Percentiles rank a stretch among this genome's conserved stretches.
Conservation (phyloP, 495 filamentous ascomycete species). For the Annulohypoxylon stygium region DNA sequence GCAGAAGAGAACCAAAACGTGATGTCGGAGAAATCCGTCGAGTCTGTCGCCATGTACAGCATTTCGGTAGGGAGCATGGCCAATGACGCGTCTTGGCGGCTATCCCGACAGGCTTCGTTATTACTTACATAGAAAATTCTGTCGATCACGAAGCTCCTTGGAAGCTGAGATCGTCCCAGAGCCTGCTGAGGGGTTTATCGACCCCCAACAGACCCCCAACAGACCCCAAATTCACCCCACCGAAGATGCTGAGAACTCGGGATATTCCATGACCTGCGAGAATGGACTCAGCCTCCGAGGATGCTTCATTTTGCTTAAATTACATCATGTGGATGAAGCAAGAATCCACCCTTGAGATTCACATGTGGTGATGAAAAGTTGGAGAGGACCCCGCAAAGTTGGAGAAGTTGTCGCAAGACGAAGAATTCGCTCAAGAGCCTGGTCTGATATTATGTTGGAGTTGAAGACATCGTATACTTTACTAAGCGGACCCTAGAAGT, state of each 20-base stretch:
- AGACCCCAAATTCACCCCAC: slow-evolving; percentile 10
- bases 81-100: slow-evolving; percentile 2
- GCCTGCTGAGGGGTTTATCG: slow-evolving; percentile 5
- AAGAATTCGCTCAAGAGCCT: background rate
- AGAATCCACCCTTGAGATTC: background rate
- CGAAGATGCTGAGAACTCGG: background rate
- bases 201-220: background rate
- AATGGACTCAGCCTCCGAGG: background rate
- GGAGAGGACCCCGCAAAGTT: slow-evolving; percentile 6
- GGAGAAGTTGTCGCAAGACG: background rate
- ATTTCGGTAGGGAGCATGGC: slow-evolving; percentile 10
- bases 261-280: background rate
- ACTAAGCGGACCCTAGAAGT: slow-evolving; percentile 5
- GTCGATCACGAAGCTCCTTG: slow-evolving; percentile 21
- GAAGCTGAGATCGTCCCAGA: background rate
- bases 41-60: slow-evolving; percentile 1
- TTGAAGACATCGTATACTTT: slow-evolving; percentile 9
- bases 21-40: slow-evolving; percentile 14
- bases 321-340: slow-evolving; percentile 2
- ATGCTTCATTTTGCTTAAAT: background rate
- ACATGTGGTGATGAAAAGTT: background rate
- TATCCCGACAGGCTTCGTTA: slow-evolving; percentile 7
- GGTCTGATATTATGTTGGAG: background rate
- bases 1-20: background rate
- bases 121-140: slow-evolving; percentile 18